Percentiles rank a stretch among this genome's conserved stretches.
Conservation (phyloP, 2,329 filamentous ascomycete species). For the Laburnicola sp. region DNA sequence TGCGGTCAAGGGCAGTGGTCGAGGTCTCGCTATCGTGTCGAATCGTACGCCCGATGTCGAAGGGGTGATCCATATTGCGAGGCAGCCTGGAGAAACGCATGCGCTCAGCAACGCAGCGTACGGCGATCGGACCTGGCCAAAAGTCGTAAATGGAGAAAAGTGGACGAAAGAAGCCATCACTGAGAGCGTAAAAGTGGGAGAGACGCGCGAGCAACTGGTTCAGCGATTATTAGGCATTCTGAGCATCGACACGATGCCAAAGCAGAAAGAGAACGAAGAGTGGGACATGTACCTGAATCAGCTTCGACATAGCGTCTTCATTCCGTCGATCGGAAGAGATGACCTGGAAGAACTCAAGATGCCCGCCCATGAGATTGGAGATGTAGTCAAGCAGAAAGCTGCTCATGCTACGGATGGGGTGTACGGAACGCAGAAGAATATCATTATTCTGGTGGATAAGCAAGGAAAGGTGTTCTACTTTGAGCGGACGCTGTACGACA, state of each 20-base stretch:
- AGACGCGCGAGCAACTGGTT: slow-evolving; percentile 55
- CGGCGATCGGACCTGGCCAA: slow-evolving; percentile 63
- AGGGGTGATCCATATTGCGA: slow-evolving; percentile 57
- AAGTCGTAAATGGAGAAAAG: slow-evolving; percentile 61
- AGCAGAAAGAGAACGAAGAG: slow-evolving; percentile 51
- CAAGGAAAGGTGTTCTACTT: slow-evolving; percentile 63
- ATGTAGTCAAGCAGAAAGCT: slow-evolving; percentile 45
- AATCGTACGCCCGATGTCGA: slow-evolving; percentile 61
- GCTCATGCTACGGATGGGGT: slow-evolving; percentile 50
- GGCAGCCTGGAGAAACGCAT: slow-evolving; percentile 55
- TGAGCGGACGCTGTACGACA: slow-evolving; percentile 64
- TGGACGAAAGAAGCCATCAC: slow-evolving; percentile 56
- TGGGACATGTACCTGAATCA: slow-evolving; percentile 61
- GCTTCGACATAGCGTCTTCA: slow-evolving; percentile 63
- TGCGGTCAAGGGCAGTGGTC: slow-evolving; percentile 27
- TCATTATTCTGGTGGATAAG: slow-evolving; percentile 60
- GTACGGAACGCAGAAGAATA: slow-evolving; percentile 69
- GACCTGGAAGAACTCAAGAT: slow-evolving; percentile 45
- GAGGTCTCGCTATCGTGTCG: slow-evolving; percentile 62
- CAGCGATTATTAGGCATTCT: slow-evolving; percentile 57
- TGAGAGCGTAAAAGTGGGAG: slow-evolving; percentile 47
- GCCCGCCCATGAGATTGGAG: slow-evolving; percentile 44
- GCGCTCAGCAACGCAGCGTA: slow-evolving; percentile 65
- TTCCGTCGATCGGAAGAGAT: slow-evolving; percentile 59
- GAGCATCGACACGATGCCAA: slow-evolving; percentile 59